These are phyloP conservation scores for Fusarium nisikadoi DNA, from an alignment of 2,329 filamentous ascomycete species.

Conservation along the genomic window DNA sequence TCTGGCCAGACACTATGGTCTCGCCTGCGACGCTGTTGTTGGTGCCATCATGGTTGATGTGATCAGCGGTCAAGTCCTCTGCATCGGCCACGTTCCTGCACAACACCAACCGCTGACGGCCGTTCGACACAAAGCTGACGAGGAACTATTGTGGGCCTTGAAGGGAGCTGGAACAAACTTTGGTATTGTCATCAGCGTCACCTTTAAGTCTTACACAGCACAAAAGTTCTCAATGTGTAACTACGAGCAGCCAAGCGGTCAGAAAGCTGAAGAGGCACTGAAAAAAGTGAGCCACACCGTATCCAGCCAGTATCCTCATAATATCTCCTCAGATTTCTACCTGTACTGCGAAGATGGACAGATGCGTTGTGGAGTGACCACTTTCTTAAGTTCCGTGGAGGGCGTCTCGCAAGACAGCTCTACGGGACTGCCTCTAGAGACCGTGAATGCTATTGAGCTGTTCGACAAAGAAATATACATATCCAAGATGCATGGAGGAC, in stretches of 20 bases:
- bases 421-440: constrained; percentile 27
- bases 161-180: constrained; percentile 70
- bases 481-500: constrained; percentile 67
- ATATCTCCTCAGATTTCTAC: constrained; percentile 65
- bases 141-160: constrained; percentile 65
- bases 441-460: constrained; percentile 59
- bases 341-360: constrained; percentile 60
- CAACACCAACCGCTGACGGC: constrained; percentile 55
- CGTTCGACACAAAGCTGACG: constrained; percentile 58
- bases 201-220: constrained; percentile 59
- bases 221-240: constrained; percentile 53
- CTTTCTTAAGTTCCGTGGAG: constrained; percentile 48
- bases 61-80: constrained; percentile 58
- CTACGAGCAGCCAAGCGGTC: constrained; percentile 49
- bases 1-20: constrained; percentile 63
- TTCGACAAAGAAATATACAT: constrained; percentile 72
- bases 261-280: constrained; percentile 49
- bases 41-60: constrained; percentile 68
- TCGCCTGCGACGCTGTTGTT: constrained; percentile 69
- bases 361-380: constrained; percentile 62
- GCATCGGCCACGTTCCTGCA: constrained; percentile 62
- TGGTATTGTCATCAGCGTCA: constrained; percentile 65
- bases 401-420: no score
- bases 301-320: constrained; percentile 52
- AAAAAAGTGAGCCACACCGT: constrained; percentile 52